Evolutionary conservation across 345 rosid genomes (phyloP), one percentile per base, ranked within the genome.

Genomic region (Pugionium cornutum): DNA sequence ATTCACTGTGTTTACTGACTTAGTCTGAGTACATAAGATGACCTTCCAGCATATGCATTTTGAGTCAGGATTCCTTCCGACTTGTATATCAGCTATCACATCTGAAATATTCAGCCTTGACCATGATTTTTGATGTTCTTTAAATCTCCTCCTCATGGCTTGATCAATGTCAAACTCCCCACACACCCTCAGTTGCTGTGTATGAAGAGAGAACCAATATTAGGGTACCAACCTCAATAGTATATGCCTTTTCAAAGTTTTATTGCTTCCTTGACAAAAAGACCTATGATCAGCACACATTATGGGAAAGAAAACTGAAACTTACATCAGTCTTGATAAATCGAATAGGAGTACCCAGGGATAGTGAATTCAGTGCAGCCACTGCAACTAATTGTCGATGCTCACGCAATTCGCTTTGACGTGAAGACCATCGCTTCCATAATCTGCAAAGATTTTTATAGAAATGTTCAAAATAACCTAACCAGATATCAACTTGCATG

Each of bases 101-200:
- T 90, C 96, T 50, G 96, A 86, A 70, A 90, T 85, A 76, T 90
- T 90, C 75, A 90, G 82, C 78, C 70, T 86, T 54, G 88, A 86
- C 90, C 91, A 90, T 64, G 99, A 94, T 66, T 58, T 78, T 65
- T 83, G 78, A 5, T 76, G 83, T 73, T 80, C 92, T 77, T 72
- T 77, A 45, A 53, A 68, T 78, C 99, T 86, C 79, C 75, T 84
- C 80, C 68, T 78, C 84, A 83, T 76, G 29, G 84, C 75, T 42
- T 73, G 81, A 77, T 88, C 89, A 75, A 90, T 85, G 67, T 90
- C 83, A 77, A 94, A 79, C 77, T 77, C 76, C 28, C 54, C 73
- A 62, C 68, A 18, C 29, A 53, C 43, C 68, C 73, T 77, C 25
- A 63, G 51, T 74, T 80, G 84, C 97, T 88, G 73, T 70, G 70